These are phyloP conservation scores for Auricularia sp. DNA, from an alignment of 768 basidiomycete genomes.

Conservation along the genomic window DNA sequence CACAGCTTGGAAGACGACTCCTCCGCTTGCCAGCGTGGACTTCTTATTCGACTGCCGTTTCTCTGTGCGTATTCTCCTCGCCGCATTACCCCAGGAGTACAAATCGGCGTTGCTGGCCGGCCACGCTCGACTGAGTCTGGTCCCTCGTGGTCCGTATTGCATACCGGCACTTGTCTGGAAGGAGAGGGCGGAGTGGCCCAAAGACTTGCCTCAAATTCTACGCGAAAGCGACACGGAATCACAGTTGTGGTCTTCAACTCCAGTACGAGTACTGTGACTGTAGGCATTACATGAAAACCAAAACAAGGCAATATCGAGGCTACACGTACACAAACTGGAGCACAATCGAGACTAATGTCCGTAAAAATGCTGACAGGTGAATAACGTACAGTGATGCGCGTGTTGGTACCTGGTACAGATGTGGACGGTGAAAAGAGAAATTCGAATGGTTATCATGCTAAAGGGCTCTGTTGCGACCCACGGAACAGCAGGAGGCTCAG, in stretches of 20 bases:
- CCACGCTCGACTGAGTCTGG: neutral
- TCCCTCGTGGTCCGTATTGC: neutral
- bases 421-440: too few species aligned
- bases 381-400: too few species aligned
- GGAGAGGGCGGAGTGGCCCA: neutral
- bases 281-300: too few species aligned
- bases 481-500: too few species aligned
- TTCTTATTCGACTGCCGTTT: neutral
- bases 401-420: too few species aligned
- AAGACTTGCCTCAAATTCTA: neutral
- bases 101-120: neutral
- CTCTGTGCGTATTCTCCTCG: neutral
- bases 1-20: neutral
- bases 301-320: too few species aligned
- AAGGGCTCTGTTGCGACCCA: too few species aligned
- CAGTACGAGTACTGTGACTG: neutral
- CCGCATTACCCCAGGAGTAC: neutral
- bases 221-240: neutral
- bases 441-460: too few species aligned
- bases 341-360: neutral
- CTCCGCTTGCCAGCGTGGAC: neutral
- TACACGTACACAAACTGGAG: too few species aligned
- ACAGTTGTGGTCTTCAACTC: neutral
- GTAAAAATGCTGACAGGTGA: neutral
- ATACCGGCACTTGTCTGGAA: neutral